Evolutionary conservation across 75 land plant species (phyloP), one percentile per base, ranked within the genome.

Genomic region (Sequoiadendron giganteum): DNA sequence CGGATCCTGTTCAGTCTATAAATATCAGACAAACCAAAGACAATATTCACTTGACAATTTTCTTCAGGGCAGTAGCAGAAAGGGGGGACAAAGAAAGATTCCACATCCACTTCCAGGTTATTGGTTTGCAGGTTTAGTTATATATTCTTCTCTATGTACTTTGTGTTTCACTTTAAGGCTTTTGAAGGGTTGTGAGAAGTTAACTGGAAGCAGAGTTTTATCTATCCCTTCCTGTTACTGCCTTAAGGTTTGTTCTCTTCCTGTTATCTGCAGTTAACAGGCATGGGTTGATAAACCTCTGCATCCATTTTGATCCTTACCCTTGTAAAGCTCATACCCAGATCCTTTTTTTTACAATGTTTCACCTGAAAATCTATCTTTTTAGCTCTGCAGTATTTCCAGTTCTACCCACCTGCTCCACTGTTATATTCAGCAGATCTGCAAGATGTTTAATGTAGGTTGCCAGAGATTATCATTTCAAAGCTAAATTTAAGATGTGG

Each of bases 201-300:
- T 39, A 78, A 40, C 81, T 78, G 81, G 81, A 78, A 25, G 81
- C 81, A 78, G 81, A 42, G 81, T 78, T 78, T 78, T 78, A 78
- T 78, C 81, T 39, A 78, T 78, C 81, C 45, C 45, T 78, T 78
- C 81, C 81, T 78, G 81, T 40, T 78, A 78, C 43, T 40, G 81
- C 81, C 40, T 78, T 40, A 39, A 78, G 81, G 10, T 65, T 65
- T 65, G 81, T 78, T 78, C 25, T 16, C 43, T 40, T 78, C 7
- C 40, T 5, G n/a, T n/a, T n/a, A n/a, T 18, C 43, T 40, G 81
- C 81, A 39, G 81, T 40, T 78, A 78, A 39, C 81, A 78, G 81
- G 81, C 81, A 78, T 78, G 81, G 81, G 81, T 78, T 40, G 81
- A 78, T 78, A 78, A 78, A 78, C 81, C 81, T 78, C 81, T 78